Base-by-base conservation (phyloP, 1,139 yeast species). In the Sugiyamaella neomexicana region DNA sequence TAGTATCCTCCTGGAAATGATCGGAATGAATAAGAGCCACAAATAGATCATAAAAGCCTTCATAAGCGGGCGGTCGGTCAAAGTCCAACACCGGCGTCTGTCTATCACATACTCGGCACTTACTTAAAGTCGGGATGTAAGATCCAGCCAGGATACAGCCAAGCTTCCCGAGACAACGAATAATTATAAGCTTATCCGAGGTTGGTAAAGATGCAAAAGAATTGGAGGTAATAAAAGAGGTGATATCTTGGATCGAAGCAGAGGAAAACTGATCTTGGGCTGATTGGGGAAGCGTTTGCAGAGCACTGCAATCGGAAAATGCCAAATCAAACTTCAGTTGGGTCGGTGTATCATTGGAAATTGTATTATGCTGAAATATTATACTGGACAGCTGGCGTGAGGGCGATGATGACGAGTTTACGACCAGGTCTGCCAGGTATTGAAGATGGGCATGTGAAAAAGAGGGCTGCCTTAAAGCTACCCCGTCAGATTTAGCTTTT, bases 1-100 rank as follows among this genome's bases (percentile, higher is more conserved):
- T 29, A 10, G 42, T 46, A 34, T 53, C 56, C 23, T 47, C 54
- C 38, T 55, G 58, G 39, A 65, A 60, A 20, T 55, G 52, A 12
- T 55, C 55, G 1, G 60, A 52, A 5, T 52, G 52, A 13, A 61
- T 44, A 12, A 62, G 52, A 9, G 47, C 41, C 9, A 37, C n/a
- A n/a, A 49, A 49, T 10, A 49, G 42, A 13, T 49, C 32, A 17
- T 41, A 27, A 16, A 49, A 49, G 10, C 42, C 47, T 16, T 49
- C 47, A 34, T 41, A 20, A 9, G 34, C 9, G 6, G 39, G 47
- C 15, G 40, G 47, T 9, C 52, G 32, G 9, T 49, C 42, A 23
- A 15, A 7, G 12, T 41, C 52, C 12, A 49, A 16, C 15, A 34
- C 16, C n/a, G 52, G 41, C 8, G 23, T 25, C n/a, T 38, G 46